These are phyloP conservation scores for Kalaharituber pfeilii DNA, from an alignment of 2,329 filamentous ascomycete genomes.

Conservation along the genomic window DNA sequence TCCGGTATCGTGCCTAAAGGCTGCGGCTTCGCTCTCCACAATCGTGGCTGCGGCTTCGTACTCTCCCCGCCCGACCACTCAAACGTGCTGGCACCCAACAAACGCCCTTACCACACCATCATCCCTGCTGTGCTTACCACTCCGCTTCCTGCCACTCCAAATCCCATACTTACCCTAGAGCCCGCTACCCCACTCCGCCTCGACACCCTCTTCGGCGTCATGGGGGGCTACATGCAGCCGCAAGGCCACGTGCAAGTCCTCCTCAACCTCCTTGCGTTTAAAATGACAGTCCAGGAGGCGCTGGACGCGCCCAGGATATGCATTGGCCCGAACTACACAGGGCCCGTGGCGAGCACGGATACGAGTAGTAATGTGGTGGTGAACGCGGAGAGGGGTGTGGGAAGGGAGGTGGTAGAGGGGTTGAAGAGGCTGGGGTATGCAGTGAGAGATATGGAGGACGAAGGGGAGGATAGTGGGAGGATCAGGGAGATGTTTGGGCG, in stretches of 20 bases:
- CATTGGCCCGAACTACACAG: slow-evolving; percentile 9
- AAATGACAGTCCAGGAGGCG: slow-evolving; percentile 66
- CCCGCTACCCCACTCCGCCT: slow-evolving; percentile 46
- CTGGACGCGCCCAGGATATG: slow-evolving; percentile 85
- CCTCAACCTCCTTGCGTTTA: slow-evolving; percentile 71
- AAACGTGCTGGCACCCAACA: slow-evolving; percentile 61
- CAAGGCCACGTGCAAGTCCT: slow-evolving; percentile 91
- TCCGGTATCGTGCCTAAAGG: slow-evolving; percentile 67
- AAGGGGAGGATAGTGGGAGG: slow-evolving; percentile 48
- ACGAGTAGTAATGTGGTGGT: slow-evolving; percentile 40
- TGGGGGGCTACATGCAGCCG: slow-evolving; percentile 98
- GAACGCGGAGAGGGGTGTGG: slow-evolving; percentile 68
- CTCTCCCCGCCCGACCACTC: slow-evolving; percentile 43
- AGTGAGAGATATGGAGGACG: too few relatives aligned
- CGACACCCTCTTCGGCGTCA: slow-evolving; percentile 81
- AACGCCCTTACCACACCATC: slow-evolving; percentile 93
- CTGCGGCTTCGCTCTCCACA: slow-evolving; percentile 87
- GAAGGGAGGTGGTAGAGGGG: slow-evolving; percentile 46
- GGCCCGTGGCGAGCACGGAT: slow-evolving; percentile 42
- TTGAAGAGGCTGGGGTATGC: slow-evolving; percentile 52
- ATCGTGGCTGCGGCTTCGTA: slow-evolving; percentile 75
- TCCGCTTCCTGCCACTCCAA: slow-evolving; percentile 13
- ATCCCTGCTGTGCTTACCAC: slow-evolving; percentile 86
- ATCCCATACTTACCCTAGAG: not conserved
- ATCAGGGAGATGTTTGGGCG: slow-evolving; percentile 58